Evolutionary conservation across 768 basidiomycete species (phyloP).

Genomic region (Pholiota microspora): DNA sequence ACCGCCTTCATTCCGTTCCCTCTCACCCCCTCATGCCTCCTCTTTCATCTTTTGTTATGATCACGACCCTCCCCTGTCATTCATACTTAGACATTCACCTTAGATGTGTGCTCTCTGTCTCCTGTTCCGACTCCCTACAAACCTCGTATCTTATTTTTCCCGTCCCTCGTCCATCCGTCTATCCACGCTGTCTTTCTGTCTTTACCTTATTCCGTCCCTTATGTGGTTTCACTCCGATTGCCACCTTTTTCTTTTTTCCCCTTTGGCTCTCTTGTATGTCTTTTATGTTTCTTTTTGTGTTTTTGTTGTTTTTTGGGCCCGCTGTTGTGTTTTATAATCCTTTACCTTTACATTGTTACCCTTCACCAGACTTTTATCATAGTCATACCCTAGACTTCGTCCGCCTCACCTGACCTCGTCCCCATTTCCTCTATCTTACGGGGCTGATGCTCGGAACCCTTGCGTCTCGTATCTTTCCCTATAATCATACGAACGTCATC

Average conservation of each 20-base stretch:
- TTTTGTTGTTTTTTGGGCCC: neutral
- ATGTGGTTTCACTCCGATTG: too few relatives aligned
- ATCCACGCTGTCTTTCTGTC: slow-evolving; percentile 4
- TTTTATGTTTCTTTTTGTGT: neutral
- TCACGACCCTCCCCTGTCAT: slow-evolving; percentile 3
- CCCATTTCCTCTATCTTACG: neutral
- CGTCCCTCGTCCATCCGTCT: slow-evolving; percentile 1
- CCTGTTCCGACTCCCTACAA: too few relatives aligned
- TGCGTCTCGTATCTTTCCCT: neutral
- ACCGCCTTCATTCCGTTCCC: neutral
- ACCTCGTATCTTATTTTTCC: neutral
- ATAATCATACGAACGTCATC: slow-evolving; percentile 1
- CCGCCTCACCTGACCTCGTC: neutral
- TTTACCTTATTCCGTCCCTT: slow-evolving; percentile 8
- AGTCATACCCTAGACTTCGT: slow-evolving; percentile 16
- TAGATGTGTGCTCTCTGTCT: slow-evolving; percentile 12
- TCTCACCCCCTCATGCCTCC: neutral
- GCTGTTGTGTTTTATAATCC: neutral
- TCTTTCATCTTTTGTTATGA: neutral
- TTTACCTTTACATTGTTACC: slow-evolving; percentile 1
- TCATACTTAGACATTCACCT: slow-evolving; percentile 14
- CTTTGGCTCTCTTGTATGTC: slow-evolving; percentile 1
- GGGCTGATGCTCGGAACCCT: neutral
- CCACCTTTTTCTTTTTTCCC: slow-evolving; percentile 8
- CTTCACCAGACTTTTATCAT: neutral